These are phyloP conservation scores for Aspergillus leporis DNA, from an alignment of 495 filamentous ascomycete species.

Conservation along the genomic window DNA sequence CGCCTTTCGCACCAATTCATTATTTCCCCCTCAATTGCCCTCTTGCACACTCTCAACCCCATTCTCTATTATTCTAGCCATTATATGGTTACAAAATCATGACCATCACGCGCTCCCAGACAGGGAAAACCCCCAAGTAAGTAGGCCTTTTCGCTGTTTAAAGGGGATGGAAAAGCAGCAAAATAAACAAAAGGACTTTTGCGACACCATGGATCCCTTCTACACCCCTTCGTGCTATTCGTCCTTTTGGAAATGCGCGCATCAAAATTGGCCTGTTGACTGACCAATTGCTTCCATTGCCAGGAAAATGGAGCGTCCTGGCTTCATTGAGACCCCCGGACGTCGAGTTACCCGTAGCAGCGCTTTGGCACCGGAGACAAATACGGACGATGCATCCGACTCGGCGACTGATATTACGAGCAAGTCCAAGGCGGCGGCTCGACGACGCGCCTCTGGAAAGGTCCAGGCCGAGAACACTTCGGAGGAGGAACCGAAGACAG, in stretches of 20 bases:
- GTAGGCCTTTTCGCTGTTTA: constrained; percentile 24
- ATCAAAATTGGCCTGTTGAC: background rate
- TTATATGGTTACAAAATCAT: constrained; percentile 34
- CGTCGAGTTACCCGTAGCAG: constrained; percentile 47
- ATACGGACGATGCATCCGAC: constrained; percentile 34
- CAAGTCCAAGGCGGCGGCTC: constrained; percentile 31
- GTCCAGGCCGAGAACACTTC: constrained; percentile 31
- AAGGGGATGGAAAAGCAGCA: constrained; percentile 14
- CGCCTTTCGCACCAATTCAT: constrained; percentile 9
- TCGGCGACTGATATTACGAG: constrained; percentile 25
- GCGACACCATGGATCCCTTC: constrained; percentile 10
- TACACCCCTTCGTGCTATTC: background rate
- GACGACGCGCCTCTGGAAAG: constrained; percentile 35
- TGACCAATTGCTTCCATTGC: constrained; percentile 3
- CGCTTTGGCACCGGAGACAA: constrained; percentile 31
- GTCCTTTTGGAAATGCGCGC: background rate
- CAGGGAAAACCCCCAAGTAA: constrained; percentile 53
- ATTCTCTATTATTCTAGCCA: background rate
- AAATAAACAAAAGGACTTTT: constrained; percentile 4
- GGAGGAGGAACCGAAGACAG: constrained; percentile 28
- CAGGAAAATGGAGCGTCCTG: constrained; percentile 59
- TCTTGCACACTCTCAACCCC: constrained; percentile 9
- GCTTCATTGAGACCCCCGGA: constrained; percentile 59
- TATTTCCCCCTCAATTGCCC: constrained; percentile 17
- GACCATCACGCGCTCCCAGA: constrained; percentile 51